phyloP scores from a whole-genome alignment of 805 yeast genomes.

The Yarrowia keelungensis region DNA sequence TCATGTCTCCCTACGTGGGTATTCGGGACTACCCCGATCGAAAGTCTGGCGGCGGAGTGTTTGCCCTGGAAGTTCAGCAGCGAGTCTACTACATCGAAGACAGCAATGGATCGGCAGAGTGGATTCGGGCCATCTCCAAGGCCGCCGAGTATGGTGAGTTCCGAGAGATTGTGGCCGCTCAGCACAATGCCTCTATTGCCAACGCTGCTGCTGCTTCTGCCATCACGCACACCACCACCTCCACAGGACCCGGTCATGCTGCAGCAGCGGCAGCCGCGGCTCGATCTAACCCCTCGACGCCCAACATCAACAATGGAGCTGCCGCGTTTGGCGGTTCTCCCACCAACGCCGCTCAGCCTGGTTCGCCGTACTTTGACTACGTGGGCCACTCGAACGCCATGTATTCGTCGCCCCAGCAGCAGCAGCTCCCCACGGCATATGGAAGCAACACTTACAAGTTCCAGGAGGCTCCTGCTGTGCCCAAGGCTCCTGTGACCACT shows the following conservation, averaged over 20 bases:
- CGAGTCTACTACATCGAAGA: constrained; percentile 50
- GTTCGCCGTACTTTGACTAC: constrained; percentile 29
- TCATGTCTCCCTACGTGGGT: constrained; percentile 49
- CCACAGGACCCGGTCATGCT: constrained; percentile 23
- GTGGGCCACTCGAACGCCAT: constrained; percentile 34
- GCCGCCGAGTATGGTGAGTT: constrained; percentile 46
- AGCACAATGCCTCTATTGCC: constrained; percentile 37
- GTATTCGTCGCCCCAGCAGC: constrained; percentile 31
- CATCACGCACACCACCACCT: constrained; percentile 18
- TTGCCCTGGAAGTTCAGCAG: constrained; percentile 49
- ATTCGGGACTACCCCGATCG: constrained; percentile 49
- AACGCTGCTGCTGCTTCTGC: constrained; percentile 35
- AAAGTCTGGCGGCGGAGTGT: constrained; percentile 44
- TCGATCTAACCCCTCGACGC: constrained; percentile 20
- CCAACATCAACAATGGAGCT: constrained; percentile 16
- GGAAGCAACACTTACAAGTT: constrained; percentile 29
- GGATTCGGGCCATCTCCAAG: constrained; percentile 49
- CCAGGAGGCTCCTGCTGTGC: constrained; percentile 34
- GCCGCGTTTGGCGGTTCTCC: constrained; percentile 29
- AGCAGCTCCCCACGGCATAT: constrained; percentile 27
- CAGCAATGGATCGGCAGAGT: constrained; percentile 46
- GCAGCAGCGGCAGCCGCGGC: constrained; percentile 32
- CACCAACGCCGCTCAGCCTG: constrained; percentile 24
- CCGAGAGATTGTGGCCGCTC: constrained; percentile 36
- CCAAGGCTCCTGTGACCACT: constrained; percentile 34